Conservation (phyloP, 2,329 filamentous ascomycete species). For the Exophiala viscosa region DNA sequence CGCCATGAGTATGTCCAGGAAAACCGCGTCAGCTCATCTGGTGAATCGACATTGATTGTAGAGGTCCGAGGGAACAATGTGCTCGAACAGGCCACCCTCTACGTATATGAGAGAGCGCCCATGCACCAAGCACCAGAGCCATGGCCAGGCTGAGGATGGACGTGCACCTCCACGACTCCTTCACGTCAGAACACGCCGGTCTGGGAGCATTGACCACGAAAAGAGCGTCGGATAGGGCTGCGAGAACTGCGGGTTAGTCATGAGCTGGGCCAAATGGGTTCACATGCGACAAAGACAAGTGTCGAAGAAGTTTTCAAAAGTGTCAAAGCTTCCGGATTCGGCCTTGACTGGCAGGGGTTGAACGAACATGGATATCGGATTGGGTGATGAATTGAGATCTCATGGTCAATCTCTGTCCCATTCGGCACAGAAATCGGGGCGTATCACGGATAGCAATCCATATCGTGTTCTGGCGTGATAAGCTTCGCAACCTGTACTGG, state of each 20-base stretch:
- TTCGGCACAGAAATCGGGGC: background rate
- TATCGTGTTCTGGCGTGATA: too few species aligned
- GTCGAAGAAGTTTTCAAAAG: background rate
- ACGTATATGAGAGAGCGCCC: slow-evolving; percentile 5
- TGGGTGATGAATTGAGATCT: background rate
- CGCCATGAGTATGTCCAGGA: slow-evolving; percentile 4
- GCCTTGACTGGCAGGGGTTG: background rate
- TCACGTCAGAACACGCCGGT: slow-evolving; percentile 3
- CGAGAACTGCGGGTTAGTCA: background rate
- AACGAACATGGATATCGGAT: background rate
- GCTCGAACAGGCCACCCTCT: slow-evolving; percentile 3
- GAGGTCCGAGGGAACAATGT: background rate
- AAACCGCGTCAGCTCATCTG: slow-evolving; percentile 1
- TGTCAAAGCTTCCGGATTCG: background rate
- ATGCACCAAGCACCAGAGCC: background rate
- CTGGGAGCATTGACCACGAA: background rate
- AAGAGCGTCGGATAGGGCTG: background rate
- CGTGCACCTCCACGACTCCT: background rate
- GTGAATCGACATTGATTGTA: slow-evolving; percentile 2
- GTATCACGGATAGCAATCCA: too few species aligned
- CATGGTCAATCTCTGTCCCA: background rate
- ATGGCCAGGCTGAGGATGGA: background rate
- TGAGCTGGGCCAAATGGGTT: background rate
- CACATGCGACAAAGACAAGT: background rate
- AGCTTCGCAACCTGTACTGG: too few species aligned